These are phyloP conservation scores for Grigorovia yakushimaensis DNA, from an alignment of 805 yeast species.

Conservation along the genomic window DNA sequence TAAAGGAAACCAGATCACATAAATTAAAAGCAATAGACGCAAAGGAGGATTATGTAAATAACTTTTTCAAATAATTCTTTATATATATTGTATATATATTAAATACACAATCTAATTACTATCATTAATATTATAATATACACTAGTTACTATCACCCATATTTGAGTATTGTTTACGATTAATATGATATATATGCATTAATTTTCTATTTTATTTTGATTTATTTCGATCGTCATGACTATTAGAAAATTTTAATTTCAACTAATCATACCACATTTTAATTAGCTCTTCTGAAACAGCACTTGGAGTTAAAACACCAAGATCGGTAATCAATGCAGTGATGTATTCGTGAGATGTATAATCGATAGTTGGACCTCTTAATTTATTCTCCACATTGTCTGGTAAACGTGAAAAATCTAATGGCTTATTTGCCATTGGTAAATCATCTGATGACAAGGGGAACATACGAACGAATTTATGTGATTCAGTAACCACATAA, in stretches of 20 bases:
- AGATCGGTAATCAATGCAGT: conserved; percentile 94
- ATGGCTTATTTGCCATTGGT: conserved; percentile 45
- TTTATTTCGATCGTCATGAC: too few species aligned
- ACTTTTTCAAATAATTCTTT: conserved; percentile 11
- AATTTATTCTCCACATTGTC: conserved; percentile 26
- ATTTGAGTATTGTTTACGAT: neutral
- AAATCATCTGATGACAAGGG: conserved; percentile 90
- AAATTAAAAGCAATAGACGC: conserved; percentile 19
- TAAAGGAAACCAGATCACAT: conserved; percentile 14
- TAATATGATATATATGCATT: neutral
- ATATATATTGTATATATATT: neutral
- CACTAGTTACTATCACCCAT: too few species aligned
- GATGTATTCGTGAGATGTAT: conserved; percentile 90
- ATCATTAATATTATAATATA: neutral
- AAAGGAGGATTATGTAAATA: conserved; percentile 20
- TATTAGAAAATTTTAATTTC: too few species aligned
- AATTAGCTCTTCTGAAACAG: conserved; percentile 95
- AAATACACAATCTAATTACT: neutral
- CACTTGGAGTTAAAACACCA: conserved; percentile 95
- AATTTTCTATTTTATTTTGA: too few species aligned
- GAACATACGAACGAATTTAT: conserved; percentile 91
- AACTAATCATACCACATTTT: conserved; percentile 90
- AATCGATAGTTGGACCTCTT: conserved; percentile 62
- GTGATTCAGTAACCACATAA: conserved; percentile 89
- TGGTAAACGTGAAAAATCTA: conserved; percentile 33